Base-by-base conservation (phyloP, 495 filamentous ascomycete genomes). In the Penicillium lividum region DNA sequence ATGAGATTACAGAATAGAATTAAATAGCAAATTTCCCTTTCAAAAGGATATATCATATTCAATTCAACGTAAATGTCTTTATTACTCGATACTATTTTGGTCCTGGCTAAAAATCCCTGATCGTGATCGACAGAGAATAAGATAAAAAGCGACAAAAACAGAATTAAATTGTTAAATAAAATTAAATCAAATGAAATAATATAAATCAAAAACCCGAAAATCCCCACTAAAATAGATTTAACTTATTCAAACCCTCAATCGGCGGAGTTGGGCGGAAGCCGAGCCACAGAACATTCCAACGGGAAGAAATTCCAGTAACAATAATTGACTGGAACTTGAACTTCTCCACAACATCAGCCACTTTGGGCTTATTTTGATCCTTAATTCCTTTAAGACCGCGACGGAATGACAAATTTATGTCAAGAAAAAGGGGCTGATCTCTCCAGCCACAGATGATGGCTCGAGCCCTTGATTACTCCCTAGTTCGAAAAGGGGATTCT, bases 341-440 rank as follows among this genome's bases (percentile, higher is more conserved):
- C 49, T 59, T 53, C 53, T 43, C 53, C 61, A 55, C 60, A 42
- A 53, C 55, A 67, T 67, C 62, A 54, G 46, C 61, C n/a, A n/a
- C 54, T 33, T 40, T 58, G 16, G 43, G 52, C 53, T 57, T 65
- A 59, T 65, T 65, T 60, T 61, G 58, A 64, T 51, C 46, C 29
- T 51, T 54, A 60, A 50, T 53, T 22, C 25, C 53, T 55, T 45
- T 55, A 56, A 51, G 45, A 51, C 56, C 55, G 59, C 55, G 59
- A 55, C 60, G 54, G 63, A 54, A 50, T 53, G 54, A 57, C 29
- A 46, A 42, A n/a, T 44, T 51, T 5, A n/a, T 22, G 1, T n/a
- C n/a, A 59, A 38, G 42, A 40, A 30, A 53, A 51, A 34, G 49
- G 51, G 60, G 59, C 36, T 29, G 56, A 45, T 51, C 57, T 57